Conservation (phyloP, 2,329 filamentous ascomycete genomes). For the Fusarium redolens region DNA sequence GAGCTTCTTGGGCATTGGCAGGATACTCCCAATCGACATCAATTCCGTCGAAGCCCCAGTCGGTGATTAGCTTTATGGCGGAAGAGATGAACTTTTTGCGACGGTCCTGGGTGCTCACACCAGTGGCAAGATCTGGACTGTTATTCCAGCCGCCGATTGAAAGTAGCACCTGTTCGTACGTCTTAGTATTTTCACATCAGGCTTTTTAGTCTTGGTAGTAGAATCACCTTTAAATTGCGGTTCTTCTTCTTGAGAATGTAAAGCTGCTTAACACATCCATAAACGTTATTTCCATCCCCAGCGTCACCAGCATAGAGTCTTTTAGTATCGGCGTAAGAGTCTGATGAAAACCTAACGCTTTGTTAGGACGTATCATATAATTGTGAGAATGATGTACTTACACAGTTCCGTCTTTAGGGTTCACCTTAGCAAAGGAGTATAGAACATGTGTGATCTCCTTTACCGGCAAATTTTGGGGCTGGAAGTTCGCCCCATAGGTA, state of each 20-base stretch:
- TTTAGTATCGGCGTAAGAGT: constrained; percentile 62
- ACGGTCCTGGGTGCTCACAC: constrained; percentile 70
- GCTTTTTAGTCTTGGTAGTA: not conserved
- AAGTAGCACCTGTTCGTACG: constrained; percentile 15
- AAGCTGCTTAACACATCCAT: constrained; percentile 82
- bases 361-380: not conserved
- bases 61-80: constrained; percentile 75
- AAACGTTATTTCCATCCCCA: constrained; percentile 74
- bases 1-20: constrained; percentile 51
- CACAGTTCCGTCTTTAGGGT: constrained; percentile 57
- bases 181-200: constrained; percentile 13
- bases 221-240: constrained; percentile 75
- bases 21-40: constrained; percentile 70
- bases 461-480: constrained; percentile 75
- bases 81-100: constrained; percentile 74
- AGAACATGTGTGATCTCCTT: constrained; percentile 80
- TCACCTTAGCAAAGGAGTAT: constrained; percentile 65
- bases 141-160: constrained; percentile 81
- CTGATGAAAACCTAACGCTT: constrained; percentile 34
- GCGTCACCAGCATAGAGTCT: constrained; percentile 76
- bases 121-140: constrained; percentile 61
- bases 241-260: constrained; percentile 80
- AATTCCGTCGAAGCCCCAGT: constrained; percentile 71
- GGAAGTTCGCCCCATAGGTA: constrained; percentile 79
- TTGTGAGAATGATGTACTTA: constrained; percentile 44